Percentiles rank a stretch among this genome's conserved stretches.
Evolutionary conservation across 257 asterid species (phyloP).

Genomic region (Craterostigma plantagineum): DNA sequence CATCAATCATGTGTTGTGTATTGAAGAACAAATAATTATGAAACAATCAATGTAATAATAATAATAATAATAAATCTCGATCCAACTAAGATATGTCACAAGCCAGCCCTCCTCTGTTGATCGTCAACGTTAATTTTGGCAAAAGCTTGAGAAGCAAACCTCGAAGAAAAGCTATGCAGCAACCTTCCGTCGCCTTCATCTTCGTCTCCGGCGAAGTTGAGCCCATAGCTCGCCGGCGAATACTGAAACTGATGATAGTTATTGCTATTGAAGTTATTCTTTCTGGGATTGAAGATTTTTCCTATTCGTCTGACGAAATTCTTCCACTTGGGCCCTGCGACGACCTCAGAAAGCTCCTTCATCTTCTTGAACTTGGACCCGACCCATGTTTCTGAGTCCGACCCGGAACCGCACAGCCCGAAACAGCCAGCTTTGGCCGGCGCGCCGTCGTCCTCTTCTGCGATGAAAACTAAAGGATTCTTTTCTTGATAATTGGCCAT

Average conservation of each 20-base stretch:
- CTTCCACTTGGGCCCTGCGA: constrained; percentile 44
- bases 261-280: background rate
- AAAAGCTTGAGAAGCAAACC: constrained; percentile 20
- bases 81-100: constrained; percentile 11
- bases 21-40: too few species aligned
- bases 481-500: too few species aligned
- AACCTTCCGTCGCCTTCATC: constrained; percentile 19
- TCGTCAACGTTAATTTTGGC: constrained; percentile 5
- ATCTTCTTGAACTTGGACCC: constrained; percentile 11
- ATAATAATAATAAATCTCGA: too few species aligned
- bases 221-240: constrained; percentile 50
- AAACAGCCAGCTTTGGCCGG: too few species aligned
- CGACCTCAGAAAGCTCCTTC: constrained; percentile 24
- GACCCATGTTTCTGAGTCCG: constrained; percentile 6
- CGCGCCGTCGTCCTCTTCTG: too few species aligned
- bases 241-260: constrained; percentile 18
- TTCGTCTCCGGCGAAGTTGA: constrained; percentile 39
- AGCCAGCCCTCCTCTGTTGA: constrained; percentile 16
- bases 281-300: constrained; percentile 13
- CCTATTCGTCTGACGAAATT: constrained; percentile 20
- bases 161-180: constrained; percentile 29
- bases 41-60: too few species aligned
- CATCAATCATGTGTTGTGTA: too few species aligned
- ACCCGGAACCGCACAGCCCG: too few species aligned
- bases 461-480: too few species aligned